Evolutionary conservation across 345 rosid species (phyloP).

Genomic region (Anacardium occidentale): DNA sequence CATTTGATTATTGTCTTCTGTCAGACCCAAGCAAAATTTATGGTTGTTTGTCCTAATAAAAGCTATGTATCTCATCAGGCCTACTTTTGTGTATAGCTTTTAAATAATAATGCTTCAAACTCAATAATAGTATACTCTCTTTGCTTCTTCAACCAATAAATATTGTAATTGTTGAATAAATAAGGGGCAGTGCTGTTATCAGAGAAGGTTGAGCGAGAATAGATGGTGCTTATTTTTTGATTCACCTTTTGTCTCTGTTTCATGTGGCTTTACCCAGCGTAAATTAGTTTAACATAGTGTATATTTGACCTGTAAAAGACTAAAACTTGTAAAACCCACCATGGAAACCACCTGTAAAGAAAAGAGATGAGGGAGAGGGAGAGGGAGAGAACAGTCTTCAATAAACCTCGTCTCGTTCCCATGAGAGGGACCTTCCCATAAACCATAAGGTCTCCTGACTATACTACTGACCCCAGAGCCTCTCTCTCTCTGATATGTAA

Average conservation of each 20-base stretch:
- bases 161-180: background rate
- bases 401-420: conserved; percentile 41
- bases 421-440: conserved; percentile 32
- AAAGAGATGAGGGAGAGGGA: background rate
- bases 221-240: too few relatives aligned
- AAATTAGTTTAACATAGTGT: background rate
- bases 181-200: background rate
- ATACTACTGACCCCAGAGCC: conserved; percentile 29
- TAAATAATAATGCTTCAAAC: conserved; percentile 14
- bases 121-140: background rate
- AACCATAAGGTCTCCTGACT: conserved; percentile 18
- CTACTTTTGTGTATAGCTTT: conserved; percentile 5
- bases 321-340: background rate
- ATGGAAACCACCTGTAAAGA: background rate
- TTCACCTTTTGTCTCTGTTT: background rate
- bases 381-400: conserved; percentile 17
- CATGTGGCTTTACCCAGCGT: background rate
- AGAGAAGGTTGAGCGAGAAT: background rate
- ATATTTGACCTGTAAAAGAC: background rate
- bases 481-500: background rate
- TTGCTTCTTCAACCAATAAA: background rate
- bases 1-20: conserved; percentile 23
- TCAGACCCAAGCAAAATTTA: conserved; percentile 15
- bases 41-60: conserved; percentile 21
- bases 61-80: conserved; percentile 6